Base-by-base conservation (phyloP, 345 rosid genomes). In the Schrenkiella parvula region DNA sequence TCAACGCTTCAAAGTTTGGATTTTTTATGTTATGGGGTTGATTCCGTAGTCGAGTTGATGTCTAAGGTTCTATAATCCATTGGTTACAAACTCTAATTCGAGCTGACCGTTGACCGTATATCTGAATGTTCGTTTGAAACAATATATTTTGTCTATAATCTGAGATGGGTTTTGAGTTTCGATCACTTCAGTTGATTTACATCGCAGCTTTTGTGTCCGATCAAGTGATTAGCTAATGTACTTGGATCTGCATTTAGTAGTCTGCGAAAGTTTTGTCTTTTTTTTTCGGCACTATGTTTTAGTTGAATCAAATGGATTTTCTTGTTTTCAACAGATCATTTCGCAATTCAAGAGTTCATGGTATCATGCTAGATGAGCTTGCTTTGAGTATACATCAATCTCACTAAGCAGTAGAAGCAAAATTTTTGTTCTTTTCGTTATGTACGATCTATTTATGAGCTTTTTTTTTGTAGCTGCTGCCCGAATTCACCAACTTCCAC, bases 391-490 rank as follows among this genome's bases (percentile, higher is more conserved):
- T 34, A 59, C 34, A 41, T 48, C 38, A 50, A 41, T 52, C 58
- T 60, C 56, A 31, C 38, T 75, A 31, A 23, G 39, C 22, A 48
- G 18, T 50, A 11, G 46, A 32, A 41, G 22, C 10, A 38, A 1
- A 37, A 5, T 31, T 25, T 58, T 14, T 2, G 2, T 34, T 56
- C 1, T 56, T 31, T 17, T 26, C 29, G n/a, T 41, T 39, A 28
- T 59, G 44, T 65, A 39, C 15, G 5, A 41, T 28, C 25, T 71
- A 43, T 72, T 66, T 18, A 39, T 51, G 61, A 22, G 50, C n/a
- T n/a, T 62, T 73, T 76, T 14, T 38, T 70, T 37, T 73, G 70
- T 78, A 85, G 93, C 76, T 82, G 70, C 48, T 4, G 83, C 71
- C 48, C 81, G 76, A 29, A 66, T 78, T 19, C 55, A 77, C 56